phyloP scores from a whole-genome alignment of 768 basidiomycete species.

The Phylloporus scabripes region DNA sequence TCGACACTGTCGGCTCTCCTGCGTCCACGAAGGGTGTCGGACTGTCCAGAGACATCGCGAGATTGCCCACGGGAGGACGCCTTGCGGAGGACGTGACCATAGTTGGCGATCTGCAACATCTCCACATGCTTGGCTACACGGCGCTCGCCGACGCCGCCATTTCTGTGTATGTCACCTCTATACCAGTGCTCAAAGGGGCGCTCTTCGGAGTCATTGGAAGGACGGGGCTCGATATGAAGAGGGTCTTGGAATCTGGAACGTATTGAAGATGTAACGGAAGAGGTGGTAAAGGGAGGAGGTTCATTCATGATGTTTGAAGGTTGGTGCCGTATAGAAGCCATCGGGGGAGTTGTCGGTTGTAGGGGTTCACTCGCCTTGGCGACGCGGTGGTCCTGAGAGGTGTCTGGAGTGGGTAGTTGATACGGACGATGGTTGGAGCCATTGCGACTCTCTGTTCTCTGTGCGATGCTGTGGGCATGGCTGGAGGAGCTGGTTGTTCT shows the following conservation, averaged over 20 bases:
- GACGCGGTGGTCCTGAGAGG: conserved; percentile 28
- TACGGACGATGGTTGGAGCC: conserved; percentile 22
- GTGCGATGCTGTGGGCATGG: conserved; percentile 28
- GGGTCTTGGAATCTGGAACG: conserved; percentile 33
- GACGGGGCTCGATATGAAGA: conserved; percentile 35
- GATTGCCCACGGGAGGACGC: conserved; percentile 19
- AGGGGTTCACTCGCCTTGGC: conserved; percentile 27
- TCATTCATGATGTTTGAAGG: conserved; percentile 55
- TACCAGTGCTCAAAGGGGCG: conserved; percentile 89
- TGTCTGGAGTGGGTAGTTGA: conserved; percentile 26
- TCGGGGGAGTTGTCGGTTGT: conserved; percentile 29
- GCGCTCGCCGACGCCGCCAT: conserved; percentile 85
- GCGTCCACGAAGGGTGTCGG: conserved; percentile 33
- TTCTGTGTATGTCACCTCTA: conserved; percentile 78
- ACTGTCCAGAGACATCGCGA: conserved; percentile 20
- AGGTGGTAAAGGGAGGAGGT: conserved; percentile 52
- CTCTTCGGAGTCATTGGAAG: conserved; percentile 73
- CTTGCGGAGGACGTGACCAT: conserved; percentile 56
- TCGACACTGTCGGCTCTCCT: conserved; percentile 66
- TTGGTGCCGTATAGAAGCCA: conserved; percentile 34
- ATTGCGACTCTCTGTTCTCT: conserved; percentile 35
- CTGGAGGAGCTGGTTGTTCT: conserved; percentile 41
- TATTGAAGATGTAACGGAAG: conserved; percentile 42
- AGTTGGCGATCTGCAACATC: conserved; percentile 86
- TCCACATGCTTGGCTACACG: conserved; percentile 69